Evolutionary conservation across 352 stramenopile species (phyloP).

Genomic region (Plasmopara halstedii): DNA sequence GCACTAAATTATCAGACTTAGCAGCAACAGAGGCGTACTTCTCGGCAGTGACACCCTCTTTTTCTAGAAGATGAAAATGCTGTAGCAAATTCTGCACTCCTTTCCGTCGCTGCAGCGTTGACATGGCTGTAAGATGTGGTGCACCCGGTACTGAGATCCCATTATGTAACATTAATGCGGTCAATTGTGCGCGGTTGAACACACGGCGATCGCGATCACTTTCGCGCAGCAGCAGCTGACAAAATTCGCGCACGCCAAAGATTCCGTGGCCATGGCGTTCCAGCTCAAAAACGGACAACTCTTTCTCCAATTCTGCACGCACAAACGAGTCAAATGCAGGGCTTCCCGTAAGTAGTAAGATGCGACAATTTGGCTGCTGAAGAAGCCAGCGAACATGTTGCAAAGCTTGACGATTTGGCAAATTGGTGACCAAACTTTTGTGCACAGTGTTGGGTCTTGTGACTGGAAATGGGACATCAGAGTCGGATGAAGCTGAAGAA

Average conservation of each 20-base stretch:
- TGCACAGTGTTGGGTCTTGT: slow-evolving; percentile 19
- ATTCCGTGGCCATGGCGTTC: slow-evolving; percentile 61
- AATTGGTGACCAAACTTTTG: slow-evolving; percentile 25
- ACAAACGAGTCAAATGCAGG: slow-evolving; percentile 17
- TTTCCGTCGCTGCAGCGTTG: slow-evolving; percentile 45
- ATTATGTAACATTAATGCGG: slow-evolving; percentile 51
- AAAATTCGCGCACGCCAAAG: slow-evolving; percentile 50
- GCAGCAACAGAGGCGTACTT: slow-evolving; percentile 23
- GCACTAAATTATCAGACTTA: slow-evolving; percentile 8
- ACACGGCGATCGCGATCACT: slow-evolving; percentile 41
- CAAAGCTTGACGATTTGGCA: slow-evolving; percentile 19
- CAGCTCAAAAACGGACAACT: slow-evolving; percentile 46
- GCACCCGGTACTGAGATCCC: slow-evolving; percentile 28
- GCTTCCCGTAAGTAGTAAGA: slow-evolving; percentile 34
- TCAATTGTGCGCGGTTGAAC: slow-evolving; percentile 36
- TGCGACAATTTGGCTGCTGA: slow-evolving; percentile 14
- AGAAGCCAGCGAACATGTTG: slow-evolving; percentile 31
- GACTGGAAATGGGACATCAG: background rate
- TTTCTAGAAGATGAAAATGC: slow-evolving; percentile 65
- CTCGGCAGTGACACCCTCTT: slow-evolving; percentile 36
- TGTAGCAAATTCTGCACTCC: slow-evolving; percentile 50
- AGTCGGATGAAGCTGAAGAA: slow-evolving; percentile 7
- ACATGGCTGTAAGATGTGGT: slow-evolving; percentile 29
- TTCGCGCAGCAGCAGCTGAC: slow-evolving; percentile 57
- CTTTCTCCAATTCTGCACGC: slow-evolving; percentile 17